A percentile compares a stretch with the other conserved stretches of the same genome.
phyloP scores from a whole-genome alignment of 2,329 filamentous ascomycete species.

The Ophiostoma sp. region DNA sequence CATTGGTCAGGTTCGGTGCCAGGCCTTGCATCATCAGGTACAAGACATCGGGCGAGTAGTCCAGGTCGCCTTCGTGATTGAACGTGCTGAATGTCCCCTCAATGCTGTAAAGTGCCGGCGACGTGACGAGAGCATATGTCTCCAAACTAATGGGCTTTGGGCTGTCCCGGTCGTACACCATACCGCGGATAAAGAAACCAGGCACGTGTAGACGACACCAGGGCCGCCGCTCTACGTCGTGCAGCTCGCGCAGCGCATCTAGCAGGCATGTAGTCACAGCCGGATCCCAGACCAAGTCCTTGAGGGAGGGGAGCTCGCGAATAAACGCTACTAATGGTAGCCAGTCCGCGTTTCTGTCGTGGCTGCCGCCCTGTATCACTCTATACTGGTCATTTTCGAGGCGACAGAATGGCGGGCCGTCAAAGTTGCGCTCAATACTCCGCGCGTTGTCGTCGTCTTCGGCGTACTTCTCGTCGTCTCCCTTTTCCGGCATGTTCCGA shows the following conservation, averaged over 20 bases:
- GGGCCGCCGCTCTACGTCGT: background rate
- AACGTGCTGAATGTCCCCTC: background rate
- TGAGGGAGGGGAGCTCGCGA: background rate
- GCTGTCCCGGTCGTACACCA: background rate
- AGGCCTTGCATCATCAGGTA: constrained; percentile 5
- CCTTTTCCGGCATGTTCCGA: background rate
- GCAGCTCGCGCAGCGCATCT: background rate
- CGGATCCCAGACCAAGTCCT: background rate
- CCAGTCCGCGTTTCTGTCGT: background rate
- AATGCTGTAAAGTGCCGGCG: background rate
- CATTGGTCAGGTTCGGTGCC: background rate
- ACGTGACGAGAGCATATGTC: background rate
- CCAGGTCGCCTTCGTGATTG: background rate
- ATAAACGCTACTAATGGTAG: background rate
- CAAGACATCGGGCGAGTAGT: background rate
- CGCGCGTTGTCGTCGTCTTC: background rate
- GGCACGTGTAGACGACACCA: background rate
- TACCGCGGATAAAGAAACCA: background rate
- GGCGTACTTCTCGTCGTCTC: background rate
- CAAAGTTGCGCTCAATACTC: background rate
- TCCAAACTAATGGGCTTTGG: background rate
- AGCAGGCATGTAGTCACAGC: background rate
- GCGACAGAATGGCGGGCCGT: background rate
- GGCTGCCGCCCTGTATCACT: background rate
- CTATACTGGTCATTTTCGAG: background rate